A percentile compares a stretch with the other conserved stretches of the same genome.
Evolutionary conservation across 208 protist species (phyloP).

Genomic region (Lotmaria passim): DNA sequence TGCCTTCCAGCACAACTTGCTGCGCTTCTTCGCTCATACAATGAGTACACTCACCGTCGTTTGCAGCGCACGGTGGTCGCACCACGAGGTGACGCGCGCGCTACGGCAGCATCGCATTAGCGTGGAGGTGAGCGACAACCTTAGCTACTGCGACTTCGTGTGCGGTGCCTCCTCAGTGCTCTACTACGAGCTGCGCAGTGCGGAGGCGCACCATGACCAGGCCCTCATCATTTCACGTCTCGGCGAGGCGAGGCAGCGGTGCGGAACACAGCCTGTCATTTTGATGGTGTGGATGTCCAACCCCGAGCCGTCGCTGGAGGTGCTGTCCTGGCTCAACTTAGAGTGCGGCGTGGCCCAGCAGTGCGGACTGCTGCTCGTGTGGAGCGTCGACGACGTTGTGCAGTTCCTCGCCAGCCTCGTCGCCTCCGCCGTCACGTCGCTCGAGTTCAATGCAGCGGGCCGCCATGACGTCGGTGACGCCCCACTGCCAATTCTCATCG

Average conservation of each 20-base stretch:
- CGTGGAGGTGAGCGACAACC: slow-evolving; percentile 22
- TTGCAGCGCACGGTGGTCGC: slow-evolving; percentile 13
- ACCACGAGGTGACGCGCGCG: slow-evolving; percentile 27
- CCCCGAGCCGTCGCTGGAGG: slow-evolving; percentile 47
- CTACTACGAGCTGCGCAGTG: slow-evolving; percentile 24
- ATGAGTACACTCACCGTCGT: slow-evolving; percentile 23
- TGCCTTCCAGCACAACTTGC: not conserved
- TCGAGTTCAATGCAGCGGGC: slow-evolving; percentile 41
- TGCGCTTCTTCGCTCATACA: too few species aligned
- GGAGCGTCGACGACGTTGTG: slow-evolving; percentile 61
- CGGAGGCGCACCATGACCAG: slow-evolving; percentile 21
- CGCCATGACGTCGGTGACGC: slow-evolving; percentile 29
- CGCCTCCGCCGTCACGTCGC: slow-evolving; percentile 34
- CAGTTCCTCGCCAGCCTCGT: slow-evolving; percentile 58
- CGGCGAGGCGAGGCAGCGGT: slow-evolving; percentile 15
- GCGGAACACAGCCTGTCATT: slow-evolving; percentile 25
- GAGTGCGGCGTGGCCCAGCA: slow-evolving; percentile 61
- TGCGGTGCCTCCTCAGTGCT: slow-evolving; percentile 30
- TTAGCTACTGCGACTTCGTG: slow-evolving; percentile 33
- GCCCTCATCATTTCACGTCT: slow-evolving; percentile 22
- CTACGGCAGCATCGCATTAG: slow-evolving; percentile 30
- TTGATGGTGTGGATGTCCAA: slow-evolving; percentile 39
- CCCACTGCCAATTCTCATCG: slow-evolving; percentile 55
- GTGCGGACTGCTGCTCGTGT: slow-evolving; percentile 61
- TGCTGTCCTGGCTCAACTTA: slow-evolving; percentile 71